These are phyloP conservation scores for Citrus cavaleriei DNA, from an alignment of 345 rosid species.

Conservation along the genomic window DNA sequence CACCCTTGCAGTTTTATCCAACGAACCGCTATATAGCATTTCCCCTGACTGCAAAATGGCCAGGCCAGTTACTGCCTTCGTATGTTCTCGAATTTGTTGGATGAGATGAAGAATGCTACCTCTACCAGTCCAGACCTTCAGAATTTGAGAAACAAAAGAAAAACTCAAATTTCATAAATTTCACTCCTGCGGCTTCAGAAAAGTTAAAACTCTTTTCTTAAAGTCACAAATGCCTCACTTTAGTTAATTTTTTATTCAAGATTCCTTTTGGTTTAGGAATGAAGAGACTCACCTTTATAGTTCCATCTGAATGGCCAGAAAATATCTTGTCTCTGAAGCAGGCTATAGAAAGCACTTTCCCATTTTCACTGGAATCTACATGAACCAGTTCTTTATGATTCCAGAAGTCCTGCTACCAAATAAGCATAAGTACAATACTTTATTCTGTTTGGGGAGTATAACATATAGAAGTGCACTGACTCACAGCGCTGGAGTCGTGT, in stretches of 20 bases:
- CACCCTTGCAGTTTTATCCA: slow-evolving; percentile 61
- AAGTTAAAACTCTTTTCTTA: not conserved
- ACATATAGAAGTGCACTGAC: slow-evolving; percentile 12
- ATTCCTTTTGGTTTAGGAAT: not conserved
- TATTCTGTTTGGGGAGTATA: slow-evolving; percentile 1
- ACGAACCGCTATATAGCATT: slow-evolving; percentile 58
- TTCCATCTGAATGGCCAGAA: slow-evolving; percentile 80
- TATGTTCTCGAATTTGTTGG: slow-evolving; percentile 56
- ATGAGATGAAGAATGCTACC: slow-evolving; percentile 62
- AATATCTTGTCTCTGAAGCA: slow-evolving; percentile 53
- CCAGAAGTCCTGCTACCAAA: slow-evolving; percentile 55
- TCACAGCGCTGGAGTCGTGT: slow-evolving; percentile 54
- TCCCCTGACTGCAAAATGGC: slow-evolving; percentile 48
- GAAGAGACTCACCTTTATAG: slow-evolving; percentile 43
- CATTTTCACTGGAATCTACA: slow-evolving; percentile 49
- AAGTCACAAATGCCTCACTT: not conserved
- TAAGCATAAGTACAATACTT: not conserved
- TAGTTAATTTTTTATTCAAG: not conserved
- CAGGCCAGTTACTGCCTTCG: slow-evolving; percentile 64
- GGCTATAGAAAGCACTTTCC: slow-evolving; percentile 51
- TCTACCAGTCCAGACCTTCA: slow-evolving; percentile 68
- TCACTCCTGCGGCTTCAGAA: not conserved
- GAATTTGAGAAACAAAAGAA: slow-evolving; percentile 3
- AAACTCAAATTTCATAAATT: slow-evolving; percentile 10
- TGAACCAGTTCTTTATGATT: slow-evolving; percentile 61